Evolutionary conservation across 2,329 filamentous ascomycete species (phyloP).

Genomic region (Ilyonectria robusta): DNA sequence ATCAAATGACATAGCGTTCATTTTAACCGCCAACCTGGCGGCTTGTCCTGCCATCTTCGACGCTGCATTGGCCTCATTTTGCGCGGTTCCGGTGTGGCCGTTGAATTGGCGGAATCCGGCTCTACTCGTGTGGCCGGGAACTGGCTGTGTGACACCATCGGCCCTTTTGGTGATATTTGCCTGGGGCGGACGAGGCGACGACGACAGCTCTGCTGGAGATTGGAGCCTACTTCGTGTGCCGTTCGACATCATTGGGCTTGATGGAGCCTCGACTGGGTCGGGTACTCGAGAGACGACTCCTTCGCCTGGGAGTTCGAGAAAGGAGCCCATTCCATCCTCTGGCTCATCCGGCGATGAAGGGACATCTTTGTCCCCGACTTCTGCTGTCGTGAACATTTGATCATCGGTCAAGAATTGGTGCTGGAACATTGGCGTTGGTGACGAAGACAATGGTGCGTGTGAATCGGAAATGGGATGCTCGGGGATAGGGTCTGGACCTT

Average conservation of each 20-base stretch:
- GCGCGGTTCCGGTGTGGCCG: neutral
- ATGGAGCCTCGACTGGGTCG: neutral
- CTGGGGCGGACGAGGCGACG: neutral
- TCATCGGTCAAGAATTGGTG: neutral
- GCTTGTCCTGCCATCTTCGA: neutral
- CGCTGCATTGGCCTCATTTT: neutral
- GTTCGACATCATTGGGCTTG: neutral
- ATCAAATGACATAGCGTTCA: too few relatives aligned
- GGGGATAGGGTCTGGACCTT: neutral
- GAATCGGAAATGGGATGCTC: neutral
- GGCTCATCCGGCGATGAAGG: neutral
- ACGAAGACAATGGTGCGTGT: neutral
- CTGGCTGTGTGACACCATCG: neutral
- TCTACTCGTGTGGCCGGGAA: neutral
- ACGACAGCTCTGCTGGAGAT: neutral
- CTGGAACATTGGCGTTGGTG: neutral
- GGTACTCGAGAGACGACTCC: neutral
- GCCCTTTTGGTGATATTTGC: neutral
- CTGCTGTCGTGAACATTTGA: neutral
- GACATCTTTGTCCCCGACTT: neutral
- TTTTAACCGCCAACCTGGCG: neutral
- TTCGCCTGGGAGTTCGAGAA: neutral
- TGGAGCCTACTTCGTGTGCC: too few relatives aligned
- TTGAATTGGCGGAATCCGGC: neutral
- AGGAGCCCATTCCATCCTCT: too few relatives aligned